phyloP scores from a whole-genome alignment of 2,329 filamentous ascomycete species.

The Colletotrichum kahawae region DNA sequence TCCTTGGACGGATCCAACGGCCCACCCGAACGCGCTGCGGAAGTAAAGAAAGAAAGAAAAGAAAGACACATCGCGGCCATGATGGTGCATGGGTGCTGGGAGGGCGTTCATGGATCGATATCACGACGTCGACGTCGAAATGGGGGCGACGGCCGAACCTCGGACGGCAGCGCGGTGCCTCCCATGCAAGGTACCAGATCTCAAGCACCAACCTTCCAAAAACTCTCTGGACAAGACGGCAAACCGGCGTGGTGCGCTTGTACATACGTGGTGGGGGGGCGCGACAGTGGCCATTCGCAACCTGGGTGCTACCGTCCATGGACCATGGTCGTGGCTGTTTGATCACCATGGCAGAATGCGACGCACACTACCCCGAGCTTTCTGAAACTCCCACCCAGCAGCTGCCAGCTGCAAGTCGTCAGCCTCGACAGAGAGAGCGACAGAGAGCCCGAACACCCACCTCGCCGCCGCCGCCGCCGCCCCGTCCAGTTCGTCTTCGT shows the following conservation, averaged over 20 bases:
- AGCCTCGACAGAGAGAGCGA: not conserved
- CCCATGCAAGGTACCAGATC: constrained; percentile 19
- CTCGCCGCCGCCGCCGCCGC: not conserved
- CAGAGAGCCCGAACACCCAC: not conserved
- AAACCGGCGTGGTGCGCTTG: constrained; percentile 2
- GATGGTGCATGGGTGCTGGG: not conserved
- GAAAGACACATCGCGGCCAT: not conserved
- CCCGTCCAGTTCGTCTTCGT: not conserved
- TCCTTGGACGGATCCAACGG: not conserved
- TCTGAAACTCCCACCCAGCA: constrained; percentile 23
- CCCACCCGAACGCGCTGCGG: not conserved
- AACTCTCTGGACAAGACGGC: constrained; percentile 6
- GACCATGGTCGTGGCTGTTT: constrained; percentile 22
- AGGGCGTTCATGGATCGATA: not conserved
- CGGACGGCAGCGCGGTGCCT: constrained; percentile 13
- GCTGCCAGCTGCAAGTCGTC: constrained; percentile 12
- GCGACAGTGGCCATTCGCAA: not conserved
- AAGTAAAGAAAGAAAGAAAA: not conserved
- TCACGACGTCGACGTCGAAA: constrained; percentile 12
- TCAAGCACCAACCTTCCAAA: constrained; percentile 15
- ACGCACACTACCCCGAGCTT: constrained; percentile 17
- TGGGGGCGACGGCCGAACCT: constrained; percentile 17
- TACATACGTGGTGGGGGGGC: not conserved
- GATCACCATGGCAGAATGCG: constrained; percentile 21
- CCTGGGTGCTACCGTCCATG: constrained; percentile 1